Evolutionary conservation across 495 filamentous ascomycete genomes (phyloP).

Genomic region (Hypoxylon lenormandii): DNA sequence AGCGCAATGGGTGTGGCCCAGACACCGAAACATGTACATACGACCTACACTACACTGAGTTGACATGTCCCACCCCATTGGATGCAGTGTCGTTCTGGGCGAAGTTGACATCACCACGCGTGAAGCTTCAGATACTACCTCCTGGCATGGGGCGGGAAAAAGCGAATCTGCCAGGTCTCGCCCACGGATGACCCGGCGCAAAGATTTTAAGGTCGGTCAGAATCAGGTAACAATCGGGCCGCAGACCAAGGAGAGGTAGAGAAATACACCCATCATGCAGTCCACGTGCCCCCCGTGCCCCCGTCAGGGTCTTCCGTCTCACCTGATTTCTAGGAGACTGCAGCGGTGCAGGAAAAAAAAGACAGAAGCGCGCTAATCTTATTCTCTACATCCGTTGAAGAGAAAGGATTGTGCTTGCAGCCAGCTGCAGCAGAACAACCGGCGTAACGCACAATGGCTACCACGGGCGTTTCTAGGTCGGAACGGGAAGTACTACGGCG

Average conservation of each 20-base stretch:
- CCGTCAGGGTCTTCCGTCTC: conserved; percentile 4
- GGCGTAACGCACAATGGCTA: conserved; percentile 32
- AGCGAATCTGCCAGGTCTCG: conserved; percentile 17
- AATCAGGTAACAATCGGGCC: conserved; percentile 43
- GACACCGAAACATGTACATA: conserved; percentile 13
- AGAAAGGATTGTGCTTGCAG: conserved; percentile 32
- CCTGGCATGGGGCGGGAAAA: conserved; percentile 14
- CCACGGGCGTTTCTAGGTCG: conserved; percentile 29
- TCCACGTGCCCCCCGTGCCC: conserved; percentile 10
- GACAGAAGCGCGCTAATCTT: not conserved
- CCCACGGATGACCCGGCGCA: conserved; percentile 22
- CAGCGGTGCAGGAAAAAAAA: conserved; percentile 17
- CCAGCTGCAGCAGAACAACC: conserved; percentile 12
- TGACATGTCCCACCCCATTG: conserved; percentile 12
- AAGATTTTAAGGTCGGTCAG: conserved; percentile 27
- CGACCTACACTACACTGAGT: conserved; percentile 10
- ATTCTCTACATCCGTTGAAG: conserved; percentile 1
- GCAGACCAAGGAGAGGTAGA: conserved; percentile 34
- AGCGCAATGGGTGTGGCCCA: not conserved
- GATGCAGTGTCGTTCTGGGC: not conserved
- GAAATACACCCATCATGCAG: conserved; percentile 25
- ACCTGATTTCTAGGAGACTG: conserved; percentile 10
- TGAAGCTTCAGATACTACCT: conserved; percentile 16
- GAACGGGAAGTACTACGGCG: conserved; percentile 28
- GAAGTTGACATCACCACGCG: conserved; percentile 28